These are phyloP conservation scores for Aspergillus novoparasiticus DNA, from an alignment of 2,329 filamentous ascomycete species.

Conservation along the genomic window DNA sequence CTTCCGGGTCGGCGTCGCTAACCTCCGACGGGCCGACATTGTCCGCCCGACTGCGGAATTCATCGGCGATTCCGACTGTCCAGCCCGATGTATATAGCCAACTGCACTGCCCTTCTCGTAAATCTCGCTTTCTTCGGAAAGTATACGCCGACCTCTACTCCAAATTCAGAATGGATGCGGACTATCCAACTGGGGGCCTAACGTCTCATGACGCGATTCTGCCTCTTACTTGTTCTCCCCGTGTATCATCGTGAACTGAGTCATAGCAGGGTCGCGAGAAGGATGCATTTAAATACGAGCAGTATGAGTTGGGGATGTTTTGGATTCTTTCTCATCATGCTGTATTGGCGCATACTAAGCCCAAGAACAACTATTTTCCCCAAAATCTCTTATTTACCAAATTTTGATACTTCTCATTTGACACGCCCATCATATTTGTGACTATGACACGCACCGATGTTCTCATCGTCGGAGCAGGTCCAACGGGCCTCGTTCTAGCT, in stretches of 20 bases:
- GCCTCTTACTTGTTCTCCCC: too few species aligned
- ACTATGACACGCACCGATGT: conserved; percentile 27
- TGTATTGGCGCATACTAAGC: neutral
- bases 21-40: neutral
- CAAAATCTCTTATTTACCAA: too few species aligned
- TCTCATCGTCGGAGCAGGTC: conserved; percentile 51
- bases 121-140: neutral
- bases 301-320: too few species aligned
- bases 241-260: neutral
- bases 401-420: neutral
- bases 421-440: neutral
- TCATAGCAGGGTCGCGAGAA: neutral
- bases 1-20: neutral
- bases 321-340: neutral
- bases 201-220: neutral
- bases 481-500: conserved; percentile 48
- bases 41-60: neutral
- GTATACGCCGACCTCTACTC: neutral
- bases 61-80: neutral
- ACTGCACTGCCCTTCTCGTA: neutral
- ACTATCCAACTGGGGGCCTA: neutral
- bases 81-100: neutral
- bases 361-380: neutral
- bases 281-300: neutral
- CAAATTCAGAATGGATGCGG: neutral